Conservation (phyloP, 2,329 filamentous ascomycete genomes). For the Pseudogymnoascus sp. region DNA sequence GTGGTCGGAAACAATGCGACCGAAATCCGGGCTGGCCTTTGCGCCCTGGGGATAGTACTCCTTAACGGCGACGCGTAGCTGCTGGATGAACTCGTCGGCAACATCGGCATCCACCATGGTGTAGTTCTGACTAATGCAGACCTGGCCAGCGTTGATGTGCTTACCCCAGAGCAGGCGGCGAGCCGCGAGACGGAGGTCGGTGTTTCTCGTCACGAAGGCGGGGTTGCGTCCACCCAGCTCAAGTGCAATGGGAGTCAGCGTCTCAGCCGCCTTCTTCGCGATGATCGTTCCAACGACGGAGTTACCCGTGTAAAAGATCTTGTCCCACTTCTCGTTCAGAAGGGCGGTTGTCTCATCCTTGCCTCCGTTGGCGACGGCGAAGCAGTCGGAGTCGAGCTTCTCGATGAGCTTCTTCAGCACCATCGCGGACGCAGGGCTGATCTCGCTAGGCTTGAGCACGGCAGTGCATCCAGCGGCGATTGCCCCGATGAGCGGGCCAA, state of each 20-base stretch:
- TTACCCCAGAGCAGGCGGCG: constrained; percentile 85
- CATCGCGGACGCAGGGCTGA: constrained; percentile 65
- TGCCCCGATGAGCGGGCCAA: constrained; percentile 76
- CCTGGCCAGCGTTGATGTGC: constrained; percentile 75
- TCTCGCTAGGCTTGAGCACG: constrained; percentile 85
- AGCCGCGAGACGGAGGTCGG: constrained; percentile 72
- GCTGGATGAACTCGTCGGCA: constrained; percentile 61
- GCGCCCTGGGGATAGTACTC: constrained; percentile 80
- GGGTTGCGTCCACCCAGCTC: constrained; percentile 91
- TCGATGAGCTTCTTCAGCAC: constrained; percentile 72
- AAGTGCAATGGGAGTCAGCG: constrained; percentile 77
- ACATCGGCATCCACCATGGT: constrained; percentile 71
- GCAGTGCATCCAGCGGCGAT: constrained; percentile 89
- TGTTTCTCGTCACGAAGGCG: constrained; percentile 78
- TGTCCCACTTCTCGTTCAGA: constrained; percentile 88
- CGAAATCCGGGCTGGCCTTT: constrained; percentile 68
- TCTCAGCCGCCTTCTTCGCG: constrained; percentile 78
- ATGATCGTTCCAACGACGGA: constrained; percentile 75
- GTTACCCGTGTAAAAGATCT: constrained; percentile 93
- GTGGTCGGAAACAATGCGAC: constrained; percentile 68
- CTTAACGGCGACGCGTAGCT: constrained; percentile 61
- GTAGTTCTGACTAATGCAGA: constrained; percentile 92
- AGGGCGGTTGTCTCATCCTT: constrained; percentile 73
- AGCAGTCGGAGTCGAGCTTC: constrained; percentile 69
- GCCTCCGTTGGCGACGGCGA: constrained; percentile 70